Evolutionary conservation across 768 basidiomycete genomes (phyloP).

Genomic region (Lepiota venenata): DNA sequence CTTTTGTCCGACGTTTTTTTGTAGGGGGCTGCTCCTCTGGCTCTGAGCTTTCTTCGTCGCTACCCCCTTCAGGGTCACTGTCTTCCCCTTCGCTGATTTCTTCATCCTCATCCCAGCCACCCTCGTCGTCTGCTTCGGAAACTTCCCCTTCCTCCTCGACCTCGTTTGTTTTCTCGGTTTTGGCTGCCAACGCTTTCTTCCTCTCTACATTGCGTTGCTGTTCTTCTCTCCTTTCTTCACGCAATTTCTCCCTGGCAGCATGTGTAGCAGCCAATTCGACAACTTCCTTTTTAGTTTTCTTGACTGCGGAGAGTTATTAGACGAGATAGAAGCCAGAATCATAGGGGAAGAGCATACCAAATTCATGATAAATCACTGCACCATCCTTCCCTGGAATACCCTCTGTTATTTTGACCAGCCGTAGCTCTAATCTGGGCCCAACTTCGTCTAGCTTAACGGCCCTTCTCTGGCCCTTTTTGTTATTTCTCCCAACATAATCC

Average conservation of each 20-base stretch:
- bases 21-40: conserved; percentile 40
- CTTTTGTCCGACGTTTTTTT: conserved; percentile 53
- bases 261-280: conserved; percentile 68
- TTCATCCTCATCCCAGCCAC: conserved; percentile 54
- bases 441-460: conserved; percentile 93
- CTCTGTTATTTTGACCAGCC: conserved; percentile 90
- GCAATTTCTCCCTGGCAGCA: conserved; percentile 70
- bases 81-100: conserved; percentile 58
- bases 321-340: conserved; percentile 4
- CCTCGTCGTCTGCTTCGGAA: conserved; percentile 35
- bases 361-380: conserved; percentile 89
- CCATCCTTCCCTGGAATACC: conserved; percentile 94
- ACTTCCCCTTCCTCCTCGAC: conserved; percentile 35
- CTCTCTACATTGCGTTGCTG: conserved; percentile 88
- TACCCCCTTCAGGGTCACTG: conserved; percentile 32
- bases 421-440: conserved; percentile 92
- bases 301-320: conserved; percentile 50
- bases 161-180: conserved; percentile 25
- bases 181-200: conserved; percentile 54
- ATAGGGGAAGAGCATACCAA: conserved; percentile 62
- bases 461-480: conserved; percentile 85
- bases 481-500: conserved; percentile 94
- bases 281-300: conserved; percentile 81
- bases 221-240: conserved; percentile 78
- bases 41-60: conserved; percentile 46